Evolutionary conservation across 164 flowering plant genomes (phyloP).

Genomic region (Echeveria elegans): DNA sequence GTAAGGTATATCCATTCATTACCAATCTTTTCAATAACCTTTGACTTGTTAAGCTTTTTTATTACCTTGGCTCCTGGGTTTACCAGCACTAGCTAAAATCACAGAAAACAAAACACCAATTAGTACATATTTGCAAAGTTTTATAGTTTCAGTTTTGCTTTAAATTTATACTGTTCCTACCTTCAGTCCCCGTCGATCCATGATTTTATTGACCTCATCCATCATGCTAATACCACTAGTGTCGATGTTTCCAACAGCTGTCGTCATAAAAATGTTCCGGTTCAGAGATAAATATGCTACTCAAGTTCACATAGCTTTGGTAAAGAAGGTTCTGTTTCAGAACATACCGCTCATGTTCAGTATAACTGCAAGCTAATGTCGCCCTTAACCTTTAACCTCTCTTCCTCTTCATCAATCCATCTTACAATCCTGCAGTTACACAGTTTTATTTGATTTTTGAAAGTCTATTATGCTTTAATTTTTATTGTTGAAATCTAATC

Average conservation of each 20-base stretch:
- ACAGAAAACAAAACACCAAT: not conserved
- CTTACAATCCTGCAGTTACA: constrained; percentile 36
- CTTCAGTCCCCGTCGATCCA: constrained; percentile 47
- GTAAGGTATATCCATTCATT: constrained; percentile 53
- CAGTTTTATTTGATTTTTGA: not conserved
- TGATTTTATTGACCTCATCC: constrained; percentile 45
- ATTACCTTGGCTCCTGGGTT: constrained; percentile 66
- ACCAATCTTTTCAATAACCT: constrained; percentile 37
- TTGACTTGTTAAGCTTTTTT: constrained; percentile 55
- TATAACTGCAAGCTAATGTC: constrained; percentile 42
- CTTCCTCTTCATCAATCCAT: constrained; percentile 76
- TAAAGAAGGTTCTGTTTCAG: not conserved
- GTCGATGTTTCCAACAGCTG: constrained; percentile 63
- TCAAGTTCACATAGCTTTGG: not conserved
- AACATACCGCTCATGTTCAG: constrained; percentile 48
- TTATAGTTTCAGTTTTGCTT: not conserved
- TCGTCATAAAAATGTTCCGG: not conserved
- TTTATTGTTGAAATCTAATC: not conserved
- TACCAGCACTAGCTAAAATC: constrained; percentile 39
- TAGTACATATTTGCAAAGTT: not conserved
- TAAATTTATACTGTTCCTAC: no score
- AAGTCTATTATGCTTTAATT: not conserved
- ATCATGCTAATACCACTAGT: constrained; percentile 73
- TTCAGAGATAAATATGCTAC: not conserved
- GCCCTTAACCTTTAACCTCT: constrained; percentile 35